Evolutionary conservation across 805 yeast genomes (phyloP).

Genomic region (Lachancea sp.): DNA sequence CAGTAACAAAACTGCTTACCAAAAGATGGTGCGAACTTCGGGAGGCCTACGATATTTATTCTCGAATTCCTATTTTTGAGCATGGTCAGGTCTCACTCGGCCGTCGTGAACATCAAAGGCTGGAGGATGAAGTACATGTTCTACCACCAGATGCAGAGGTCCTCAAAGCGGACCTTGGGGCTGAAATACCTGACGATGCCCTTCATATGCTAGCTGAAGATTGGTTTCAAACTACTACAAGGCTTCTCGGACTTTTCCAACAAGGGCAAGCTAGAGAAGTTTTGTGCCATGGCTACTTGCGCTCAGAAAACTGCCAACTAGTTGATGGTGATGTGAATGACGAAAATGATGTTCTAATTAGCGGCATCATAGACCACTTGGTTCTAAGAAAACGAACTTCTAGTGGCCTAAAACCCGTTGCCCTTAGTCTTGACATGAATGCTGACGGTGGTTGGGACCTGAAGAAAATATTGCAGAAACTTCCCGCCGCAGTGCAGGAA

Average conservation of each 20-base stretch:
- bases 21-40: conserved; percentile 66
- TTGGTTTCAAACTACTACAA: conserved; percentile 40
- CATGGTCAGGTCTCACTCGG: conserved; percentile 45
- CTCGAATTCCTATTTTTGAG: conserved; percentile 34
- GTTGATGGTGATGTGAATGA: conserved; percentile 13
- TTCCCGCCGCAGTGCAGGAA: background rate
- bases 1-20: conserved; percentile 54
- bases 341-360: conserved; percentile 40
- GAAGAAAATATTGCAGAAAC: conserved; percentile 16
- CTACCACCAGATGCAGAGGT: conserved; percentile 14
- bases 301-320: conserved; percentile 21
- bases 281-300: conserved; percentile 46
- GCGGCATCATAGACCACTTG: conserved; percentile 60
- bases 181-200: conserved; percentile 18
- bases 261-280: conserved; percentile 58
- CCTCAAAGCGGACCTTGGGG: conserved; percentile 18
- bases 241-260: conserved; percentile 38
- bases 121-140: conserved; percentile 44
- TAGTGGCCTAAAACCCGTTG: conserved; percentile 1
- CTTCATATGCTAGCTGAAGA: conserved; percentile 26
- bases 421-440: background rate
- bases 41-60: conserved; percentile 45
- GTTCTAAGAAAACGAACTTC: conserved; percentile 10
- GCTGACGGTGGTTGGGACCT: conserved; percentile 4
- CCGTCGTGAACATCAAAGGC: conserved; percentile 37